Conservation (phyloP, 2,329 filamentous ascomycete species). For the Westerdykella aurantiaca region DNA sequence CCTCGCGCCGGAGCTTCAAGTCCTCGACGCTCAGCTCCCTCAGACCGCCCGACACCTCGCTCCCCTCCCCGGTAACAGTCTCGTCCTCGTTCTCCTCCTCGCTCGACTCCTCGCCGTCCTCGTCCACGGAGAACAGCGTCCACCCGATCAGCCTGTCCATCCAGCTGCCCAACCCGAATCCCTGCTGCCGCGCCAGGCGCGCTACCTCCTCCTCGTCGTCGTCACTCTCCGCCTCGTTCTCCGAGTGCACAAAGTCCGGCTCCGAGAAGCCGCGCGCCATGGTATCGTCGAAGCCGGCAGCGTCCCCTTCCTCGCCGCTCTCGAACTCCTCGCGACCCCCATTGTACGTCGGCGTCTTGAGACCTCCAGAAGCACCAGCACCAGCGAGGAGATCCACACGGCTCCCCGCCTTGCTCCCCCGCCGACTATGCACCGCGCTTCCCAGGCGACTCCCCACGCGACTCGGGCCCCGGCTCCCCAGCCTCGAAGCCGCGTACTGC, state of each 20-base stretch:
- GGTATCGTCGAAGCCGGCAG: constrained; percentile 3
- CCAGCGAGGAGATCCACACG: constrained; percentile 35
- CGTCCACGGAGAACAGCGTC: constrained; percentile 51
- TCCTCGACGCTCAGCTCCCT: constrained; percentile 35
- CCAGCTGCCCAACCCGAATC: constrained; percentile 52
- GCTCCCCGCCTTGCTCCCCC: constrained; percentile 32
- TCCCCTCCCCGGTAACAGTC: background rate
- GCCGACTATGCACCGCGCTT: constrained; percentile 37
- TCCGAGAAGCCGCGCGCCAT: constrained; percentile 13
- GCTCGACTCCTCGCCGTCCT: constrained; percentile 39
- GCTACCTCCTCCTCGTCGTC: constrained; percentile 51
- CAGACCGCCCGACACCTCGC: constrained; percentile 4
- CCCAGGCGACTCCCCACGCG: constrained; percentile 26
- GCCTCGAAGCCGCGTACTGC: constrained; percentile 28
- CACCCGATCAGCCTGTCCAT: constrained; percentile 55
- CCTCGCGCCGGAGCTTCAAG: constrained; percentile 31
- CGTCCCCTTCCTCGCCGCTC: constrained; percentile 12
- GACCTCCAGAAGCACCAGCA: constrained; percentile 9
- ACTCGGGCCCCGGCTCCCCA: constrained; percentile 33
- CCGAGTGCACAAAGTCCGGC: constrained; percentile 47
- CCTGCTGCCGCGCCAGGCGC: constrained; percentile 46
- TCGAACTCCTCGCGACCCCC: background rate
- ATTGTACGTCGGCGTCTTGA: constrained; percentile 9
- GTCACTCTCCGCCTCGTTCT: constrained; percentile 32
- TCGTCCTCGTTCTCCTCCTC: constrained; percentile 21